Evolutionary conservation across 176 grass and related monocot genomes (phyloP).

Genomic region (Pharus latifolius): DNA sequence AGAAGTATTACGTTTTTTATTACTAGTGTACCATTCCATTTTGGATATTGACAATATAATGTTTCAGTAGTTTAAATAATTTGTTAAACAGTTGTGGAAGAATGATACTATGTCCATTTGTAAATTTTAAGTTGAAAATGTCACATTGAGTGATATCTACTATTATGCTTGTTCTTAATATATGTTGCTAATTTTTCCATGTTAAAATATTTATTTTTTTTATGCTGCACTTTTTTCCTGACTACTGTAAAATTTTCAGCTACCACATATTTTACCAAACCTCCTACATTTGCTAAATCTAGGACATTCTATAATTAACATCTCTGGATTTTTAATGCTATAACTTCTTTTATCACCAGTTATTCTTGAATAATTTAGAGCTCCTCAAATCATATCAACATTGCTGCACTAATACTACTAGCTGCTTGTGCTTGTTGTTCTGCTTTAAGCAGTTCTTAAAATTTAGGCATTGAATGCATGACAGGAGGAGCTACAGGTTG

Average conservation of each 20-base stretch:
- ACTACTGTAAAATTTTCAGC: no score
- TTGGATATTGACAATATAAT: neutral
- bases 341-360: neutral
- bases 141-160: no score
- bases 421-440: neutral
- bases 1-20: no score
- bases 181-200: no score
- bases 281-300: neutral
- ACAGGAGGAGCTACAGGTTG: conserved; percentile 57
- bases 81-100: no score
- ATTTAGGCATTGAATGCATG: neutral
- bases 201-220: no score
- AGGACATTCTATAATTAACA: neutral
- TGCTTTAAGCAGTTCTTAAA: no score
- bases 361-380: neutral
- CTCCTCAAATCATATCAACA: neutral
- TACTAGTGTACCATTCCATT: neutral
- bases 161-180: no score
- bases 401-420: neutral
- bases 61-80: neutral
- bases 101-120: no score
- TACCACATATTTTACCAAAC: neutral
- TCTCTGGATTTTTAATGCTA: neutral
- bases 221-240: no score
- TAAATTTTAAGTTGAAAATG: no score